Conservation (phyloP, 1,139 yeast genomes). For the Debaryomyces sp. region DNA sequence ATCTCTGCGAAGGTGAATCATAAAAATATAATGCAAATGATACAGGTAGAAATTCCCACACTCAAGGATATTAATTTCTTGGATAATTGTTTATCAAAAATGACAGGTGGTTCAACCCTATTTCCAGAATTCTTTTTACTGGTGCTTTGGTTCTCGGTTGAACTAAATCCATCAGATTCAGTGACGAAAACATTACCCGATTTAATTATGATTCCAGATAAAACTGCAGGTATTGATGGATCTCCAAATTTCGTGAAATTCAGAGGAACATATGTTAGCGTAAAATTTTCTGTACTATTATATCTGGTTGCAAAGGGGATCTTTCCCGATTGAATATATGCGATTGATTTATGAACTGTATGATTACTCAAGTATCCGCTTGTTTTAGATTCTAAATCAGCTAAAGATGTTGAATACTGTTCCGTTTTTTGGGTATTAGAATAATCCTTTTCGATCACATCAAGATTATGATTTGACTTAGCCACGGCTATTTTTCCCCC, state of each 20-base stretch:
- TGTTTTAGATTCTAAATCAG: background rate
- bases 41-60: background rate
- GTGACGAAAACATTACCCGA: conserved; percentile 36
- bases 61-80: background rate
- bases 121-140: conserved; percentile 2
- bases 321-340: conserved; percentile 28
- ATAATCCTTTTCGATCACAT: conserved; percentile 11
- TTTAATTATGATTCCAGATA: conserved; percentile 33
- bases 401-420: conserved; percentile 5
- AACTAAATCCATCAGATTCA: background rate
- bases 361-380: background rate
- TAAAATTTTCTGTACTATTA: conserved; percentile 16
- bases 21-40: background rate
- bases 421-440: background rate
- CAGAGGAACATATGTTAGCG: conserved; percentile 23
- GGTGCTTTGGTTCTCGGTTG: background rate
- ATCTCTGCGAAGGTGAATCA: background rate
- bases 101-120: conserved; percentile 2
- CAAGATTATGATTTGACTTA: conserved; percentile 20
- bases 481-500: conserved; percentile 57
- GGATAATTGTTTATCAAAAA: background rate
- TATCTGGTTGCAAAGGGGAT: conserved; percentile 43
- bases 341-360: conserved; percentile 20
- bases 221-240: conserved; percentile 36
- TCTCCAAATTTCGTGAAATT: conserved; percentile 16